Base-by-base conservation (phyloP, 345 rosid species). In the Moricandia moricandioides region DNA sequence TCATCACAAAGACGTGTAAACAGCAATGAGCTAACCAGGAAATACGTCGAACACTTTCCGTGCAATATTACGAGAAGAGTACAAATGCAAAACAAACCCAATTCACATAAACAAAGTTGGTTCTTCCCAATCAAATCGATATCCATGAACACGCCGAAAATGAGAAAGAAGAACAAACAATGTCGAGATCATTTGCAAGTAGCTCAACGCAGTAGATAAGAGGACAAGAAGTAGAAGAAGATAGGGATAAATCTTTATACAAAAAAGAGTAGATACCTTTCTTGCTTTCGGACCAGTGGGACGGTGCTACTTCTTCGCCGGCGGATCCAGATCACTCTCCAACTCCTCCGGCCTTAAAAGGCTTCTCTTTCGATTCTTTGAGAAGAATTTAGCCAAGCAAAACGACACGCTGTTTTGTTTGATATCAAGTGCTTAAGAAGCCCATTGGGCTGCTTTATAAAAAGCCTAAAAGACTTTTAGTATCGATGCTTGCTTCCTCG, bases 11-110 rank as follows among this genome's bases (percentile, higher is more conserved):
- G 51, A 74, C 12, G 27, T 30, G 1, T 12, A 58, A 45, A 67
- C 12, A 51, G 16, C 4, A 3, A 69, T 70, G 17, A 14, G 31
- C 55, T 24, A 31, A 24, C 59, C 34, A 71, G 69, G 63, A 16
- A 65, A 29, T 29, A 29, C 31, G 72, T 78, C 81, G 72, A 78
- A 71, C 81, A 71, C 11, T 0, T 78, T 59, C 7, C 47, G 72
- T 71, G 72, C 81, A 78, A 4, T 56, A 26, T 16, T 16, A 43
- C 34, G 0, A 57, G 5, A 21, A 29, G 54, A 14, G 2, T 0
- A 16, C 1, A 17, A 11, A 29, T 5, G 0, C 9, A 67, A 69
- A 6, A 7, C 16, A 7, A n/a, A 4, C 12, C 6, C 4, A 43
- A 77, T 56, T 21, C 65, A 3, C 54, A 70, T 6, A 3, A 63